Evolutionary conservation across 148 eudicot species (phyloP).

Genomic region (Agrostemma githago): DNA sequence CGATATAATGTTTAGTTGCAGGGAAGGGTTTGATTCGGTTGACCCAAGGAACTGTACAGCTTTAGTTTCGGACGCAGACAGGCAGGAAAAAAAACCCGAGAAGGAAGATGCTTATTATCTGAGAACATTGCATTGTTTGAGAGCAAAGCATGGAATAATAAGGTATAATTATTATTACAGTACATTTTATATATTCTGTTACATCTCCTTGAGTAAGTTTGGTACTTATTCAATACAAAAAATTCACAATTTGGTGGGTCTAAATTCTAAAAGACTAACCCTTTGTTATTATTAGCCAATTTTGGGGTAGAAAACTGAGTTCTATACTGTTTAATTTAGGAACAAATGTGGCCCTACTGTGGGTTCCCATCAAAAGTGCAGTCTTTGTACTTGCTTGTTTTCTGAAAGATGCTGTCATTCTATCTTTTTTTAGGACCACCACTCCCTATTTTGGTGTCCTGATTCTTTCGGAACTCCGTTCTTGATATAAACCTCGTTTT

Average conservation of each 20-base stretch:
- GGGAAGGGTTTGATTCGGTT: constrained; percentile 50
- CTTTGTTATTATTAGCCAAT: constrained; percentile 29
- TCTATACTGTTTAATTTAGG: constrained; percentile 23
- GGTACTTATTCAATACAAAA: constrained; percentile 66
- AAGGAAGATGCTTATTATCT: constrained; percentile 46
- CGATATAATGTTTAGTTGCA: constrained; percentile 19
- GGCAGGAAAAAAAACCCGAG: constrained; percentile 27
- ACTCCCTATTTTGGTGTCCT: neutral
- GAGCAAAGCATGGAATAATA: constrained; percentile 67
- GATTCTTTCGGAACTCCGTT: constrained; percentile 14
- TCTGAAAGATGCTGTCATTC: constrained; percentile 33
- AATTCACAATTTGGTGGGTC: constrained; percentile 27
- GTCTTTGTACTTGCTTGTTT: constrained; percentile 52
- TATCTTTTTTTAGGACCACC: constrained; percentile 25
- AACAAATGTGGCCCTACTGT: neutral
- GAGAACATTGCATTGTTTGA: constrained; percentile 61
- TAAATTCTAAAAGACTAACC: neutral
- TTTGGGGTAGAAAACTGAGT: constrained; percentile 33
- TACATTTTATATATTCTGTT: constrained; percentile 31
- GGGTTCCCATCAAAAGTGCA: constrained; percentile 38
- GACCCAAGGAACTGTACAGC: constrained; percentile 53
- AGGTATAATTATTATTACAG: constrained; percentile 27
- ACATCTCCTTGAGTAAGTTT: constrained; percentile 67
- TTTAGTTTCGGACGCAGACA: constrained; percentile 51
- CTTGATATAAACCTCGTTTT: constrained; percentile 2